A percentile compares a stretch with the other conserved stretches of the same genome.
These are phyloP conservation scores for Parathielavia appendiculata DNA, from an alignment of 495 filamentous ascomycete species.

Conservation along the genomic window DNA sequence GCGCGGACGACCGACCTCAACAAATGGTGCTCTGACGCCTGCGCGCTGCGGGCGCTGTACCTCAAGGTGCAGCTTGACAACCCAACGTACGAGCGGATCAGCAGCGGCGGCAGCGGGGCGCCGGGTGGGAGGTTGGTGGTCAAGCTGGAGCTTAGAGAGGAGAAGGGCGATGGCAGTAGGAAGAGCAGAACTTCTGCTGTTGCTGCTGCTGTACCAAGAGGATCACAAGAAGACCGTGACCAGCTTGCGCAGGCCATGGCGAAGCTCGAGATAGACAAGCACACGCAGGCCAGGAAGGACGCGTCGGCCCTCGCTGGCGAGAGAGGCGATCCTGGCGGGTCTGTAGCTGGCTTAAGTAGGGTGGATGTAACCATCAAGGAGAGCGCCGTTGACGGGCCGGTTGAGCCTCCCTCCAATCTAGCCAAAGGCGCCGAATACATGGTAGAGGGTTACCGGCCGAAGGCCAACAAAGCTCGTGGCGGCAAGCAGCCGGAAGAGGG, in stretches of 20 bases:
- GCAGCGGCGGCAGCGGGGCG: background rate
- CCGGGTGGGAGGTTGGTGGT: slow-evolving; percentile 33
- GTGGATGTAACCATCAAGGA: slow-evolving; percentile 47
- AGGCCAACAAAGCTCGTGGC: slow-evolving; percentile 21
- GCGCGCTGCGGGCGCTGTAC: slow-evolving; percentile 72
- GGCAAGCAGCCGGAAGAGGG: slow-evolving; percentile 15
- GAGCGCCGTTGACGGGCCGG: slow-evolving; percentile 35
- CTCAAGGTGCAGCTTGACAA: slow-evolving; percentile 74
- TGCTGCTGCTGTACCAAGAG: background rate
- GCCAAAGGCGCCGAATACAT: slow-evolving; percentile 36
- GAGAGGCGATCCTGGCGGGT: slow-evolving; percentile 34
- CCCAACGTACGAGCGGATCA: slow-evolving; percentile 23
- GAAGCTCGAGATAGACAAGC: slow-evolving; percentile 18
- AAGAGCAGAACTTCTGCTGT: background rate
- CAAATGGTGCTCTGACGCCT: slow-evolving; percentile 81
- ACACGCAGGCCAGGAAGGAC: slow-evolving; percentile 29
- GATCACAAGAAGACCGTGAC: slow-evolving; percentile 11
- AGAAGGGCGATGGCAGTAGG: slow-evolving; percentile 25
- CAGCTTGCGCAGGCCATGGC: slow-evolving; percentile 11
- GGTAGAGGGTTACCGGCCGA: slow-evolving; percentile 47
- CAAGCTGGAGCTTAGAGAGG: slow-evolving; percentile 38
- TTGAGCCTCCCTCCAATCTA: slow-evolving; percentile 23
- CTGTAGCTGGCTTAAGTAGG: slow-evolving; percentile 11
- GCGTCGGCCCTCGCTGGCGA: slow-evolving; percentile 48
- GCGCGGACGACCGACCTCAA: slow-evolving; percentile 62